Evolutionary conservation across 2,329 filamentous ascomycete genomes (phyloP).

Genomic region (Chaetomium sp.): DNA sequence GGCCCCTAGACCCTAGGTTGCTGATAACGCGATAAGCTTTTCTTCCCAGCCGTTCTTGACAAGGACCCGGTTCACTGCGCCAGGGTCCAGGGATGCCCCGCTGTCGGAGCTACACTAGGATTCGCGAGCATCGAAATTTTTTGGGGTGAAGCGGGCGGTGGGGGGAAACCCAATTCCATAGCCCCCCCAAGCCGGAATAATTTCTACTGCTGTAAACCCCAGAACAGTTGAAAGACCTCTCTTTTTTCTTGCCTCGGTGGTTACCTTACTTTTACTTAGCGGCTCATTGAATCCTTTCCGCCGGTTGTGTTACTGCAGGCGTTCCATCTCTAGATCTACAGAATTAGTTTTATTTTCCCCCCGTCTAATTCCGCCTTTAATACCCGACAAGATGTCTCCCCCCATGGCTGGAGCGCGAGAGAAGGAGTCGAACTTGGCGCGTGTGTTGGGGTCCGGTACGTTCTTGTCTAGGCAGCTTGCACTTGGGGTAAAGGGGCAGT

Average conservation of each 20-base stretch:
- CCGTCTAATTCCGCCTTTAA: background rate
- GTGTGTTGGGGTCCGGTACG: slow-evolving; percentile 84
- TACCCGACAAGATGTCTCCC: slow-evolving; percentile 51
- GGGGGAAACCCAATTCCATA: background rate
- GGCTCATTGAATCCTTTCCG: background rate
- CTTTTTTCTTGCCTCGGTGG: no score
- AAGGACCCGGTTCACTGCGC: background rate
- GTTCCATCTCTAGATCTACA: background rate
- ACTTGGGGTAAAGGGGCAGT: background rate
- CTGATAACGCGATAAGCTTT: slow-evolving; percentile 6
- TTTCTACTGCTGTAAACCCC: no score
- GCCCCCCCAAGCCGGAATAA: no score
- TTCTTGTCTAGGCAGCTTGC: background rate
- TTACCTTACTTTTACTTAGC: background rate
- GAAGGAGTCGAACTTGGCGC: slow-evolving; percentile 82
- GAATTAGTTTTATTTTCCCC: background rate
- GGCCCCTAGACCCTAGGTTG: background rate
- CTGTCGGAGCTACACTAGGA: slow-evolving; percentile 14
- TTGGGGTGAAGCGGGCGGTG: slow-evolving; percentile 9
- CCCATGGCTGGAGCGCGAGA: slow-evolving; percentile 43
- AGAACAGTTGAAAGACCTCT: no score
- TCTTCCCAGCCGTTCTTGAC: background rate
- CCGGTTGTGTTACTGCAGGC: background rate
- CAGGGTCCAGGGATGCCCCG: slow-evolving; percentile 6
- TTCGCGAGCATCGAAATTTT: slow-evolving; percentile 8